Conservation (phyloP, 2,329 filamentous ascomycete species). For the Hirsutella minnesotensis region DNA sequence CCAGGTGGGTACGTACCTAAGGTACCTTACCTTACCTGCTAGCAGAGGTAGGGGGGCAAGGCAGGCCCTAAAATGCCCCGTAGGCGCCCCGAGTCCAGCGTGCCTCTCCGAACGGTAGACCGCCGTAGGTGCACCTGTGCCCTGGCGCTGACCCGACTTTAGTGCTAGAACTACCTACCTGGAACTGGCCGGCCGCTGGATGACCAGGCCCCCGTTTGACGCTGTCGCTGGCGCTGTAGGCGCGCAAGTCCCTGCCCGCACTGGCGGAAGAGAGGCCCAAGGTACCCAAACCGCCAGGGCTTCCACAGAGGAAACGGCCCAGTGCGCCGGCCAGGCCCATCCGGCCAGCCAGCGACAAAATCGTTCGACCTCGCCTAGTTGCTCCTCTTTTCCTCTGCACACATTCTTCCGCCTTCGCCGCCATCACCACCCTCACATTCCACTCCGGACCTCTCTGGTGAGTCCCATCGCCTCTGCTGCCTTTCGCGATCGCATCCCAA, state of each 20-base stretch:
- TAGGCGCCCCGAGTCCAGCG: background rate
- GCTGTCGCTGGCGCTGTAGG: too few species aligned
- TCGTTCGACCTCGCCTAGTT: constrained; percentile 26
- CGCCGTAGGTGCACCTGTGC: background rate
- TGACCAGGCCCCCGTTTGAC: background rate
- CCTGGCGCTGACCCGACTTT: background rate
- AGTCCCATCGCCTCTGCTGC: constrained; percentile 21
- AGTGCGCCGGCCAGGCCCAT: constrained; percentile 1
- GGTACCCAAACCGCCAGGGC: background rate
- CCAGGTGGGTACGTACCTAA: too few species aligned
- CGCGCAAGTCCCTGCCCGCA: background rate
- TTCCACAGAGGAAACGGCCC: background rate
- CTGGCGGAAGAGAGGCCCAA: background rate
- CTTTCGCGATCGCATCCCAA: constrained; percentile 23
- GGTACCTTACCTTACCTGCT: too few species aligned
- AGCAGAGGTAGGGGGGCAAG: too few species aligned
- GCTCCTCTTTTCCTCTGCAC: constrained; percentile 32
- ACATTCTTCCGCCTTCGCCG: constrained; percentile 23
- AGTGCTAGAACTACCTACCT: background rate
- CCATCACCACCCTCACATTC: constrained; percentile 21
- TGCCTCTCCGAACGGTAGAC: too few species aligned
- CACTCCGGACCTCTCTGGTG: constrained; percentile 22
- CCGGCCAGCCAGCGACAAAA: constrained; percentile 22
- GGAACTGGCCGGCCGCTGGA: too few species aligned
- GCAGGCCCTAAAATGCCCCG: background rate